Evolutionary conservation across 129 eudicot genomes (phyloP), one percentile per base, ranked within the genome.

Genomic region (Arctium lappa): DNA sequence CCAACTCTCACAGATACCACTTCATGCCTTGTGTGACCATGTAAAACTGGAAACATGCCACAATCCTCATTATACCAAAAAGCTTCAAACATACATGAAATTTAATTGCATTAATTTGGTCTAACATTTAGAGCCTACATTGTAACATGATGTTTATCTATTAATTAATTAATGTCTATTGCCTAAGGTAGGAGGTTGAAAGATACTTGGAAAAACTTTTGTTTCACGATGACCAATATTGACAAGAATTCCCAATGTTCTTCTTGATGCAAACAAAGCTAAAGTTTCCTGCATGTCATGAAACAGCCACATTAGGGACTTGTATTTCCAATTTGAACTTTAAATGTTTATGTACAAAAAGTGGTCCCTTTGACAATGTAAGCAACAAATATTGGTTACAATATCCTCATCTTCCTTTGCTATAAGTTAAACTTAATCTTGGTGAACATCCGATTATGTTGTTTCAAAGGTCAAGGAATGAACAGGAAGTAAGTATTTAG

Each of bases 161-260:
- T 56, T 15, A 16, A 15, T 15, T 56, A 56, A 56, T 15, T 56
- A 56, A 56, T 16, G 66, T 27, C 8, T 16, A 56, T 15, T 3
- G 66, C 66, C 27, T 15, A 56, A 56, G 66, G 27, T 56, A 56
- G 66, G 13, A 42, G 16, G 63, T 16, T 44, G 15, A 69, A 22
- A 40, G 16, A 16, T 86, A 91, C 96, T 91, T 86, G 96, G 96
- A 69, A 91, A 92, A 87, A 91, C 82, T 66, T 91, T 84, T 37
- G 93, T 91, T 62, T 89, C 88, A 69, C 83, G 79, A 75, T 89
- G 87, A 76, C 96, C 96, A 81, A 91, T 82, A 76, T 91, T 91
- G 62, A 89, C 96, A 74, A 91, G 88, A 77, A 91, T 91, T 69
- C 93, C 96, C 22, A 91, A 91, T 78, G 91, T 89, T 72, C 86